Percentiles rank a stretch among this genome's conserved stretches.
Evolutionary conservation across 768 basidiomycete species (phyloP).

Genomic region (Rickenella mellea): DNA sequence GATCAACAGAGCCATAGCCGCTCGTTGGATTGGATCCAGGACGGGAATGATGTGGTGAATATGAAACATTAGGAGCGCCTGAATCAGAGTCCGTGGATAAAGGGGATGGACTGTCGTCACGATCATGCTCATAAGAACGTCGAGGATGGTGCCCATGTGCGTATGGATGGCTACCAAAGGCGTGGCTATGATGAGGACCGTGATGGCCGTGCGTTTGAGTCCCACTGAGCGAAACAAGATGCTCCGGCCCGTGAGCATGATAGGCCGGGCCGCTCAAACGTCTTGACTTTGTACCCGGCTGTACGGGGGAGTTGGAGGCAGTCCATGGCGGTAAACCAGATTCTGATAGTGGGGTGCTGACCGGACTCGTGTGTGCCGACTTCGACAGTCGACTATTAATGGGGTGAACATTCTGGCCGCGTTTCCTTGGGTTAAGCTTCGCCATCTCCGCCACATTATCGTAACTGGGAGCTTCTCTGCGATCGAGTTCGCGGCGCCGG

Average conservation of each 20-base stretch:
- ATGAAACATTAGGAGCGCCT: slow-evolving; percentile 9
- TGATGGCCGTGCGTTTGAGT: slow-evolving; percentile 22
- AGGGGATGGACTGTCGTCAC: slow-evolving; percentile 7
- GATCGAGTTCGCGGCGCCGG: slow-evolving; percentile 2
- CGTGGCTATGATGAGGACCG: background rate
- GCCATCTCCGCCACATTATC: background rate
- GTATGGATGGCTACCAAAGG: background rate
- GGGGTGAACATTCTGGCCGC: too few species aligned
- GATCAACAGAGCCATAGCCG: slow-evolving; percentile 19
- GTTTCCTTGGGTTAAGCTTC: slow-evolving; percentile 10
- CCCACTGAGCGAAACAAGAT: slow-evolving; percentile 17
- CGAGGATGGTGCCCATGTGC: slow-evolving; percentile 6
- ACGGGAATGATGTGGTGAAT: background rate
- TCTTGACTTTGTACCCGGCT: slow-evolving; percentile 20
- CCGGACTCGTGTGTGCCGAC: slow-evolving; percentile 62
- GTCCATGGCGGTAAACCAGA: slow-evolving; percentile 12
- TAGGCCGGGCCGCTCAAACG: slow-evolving; percentile 39
- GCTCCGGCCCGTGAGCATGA: slow-evolving; percentile 11
- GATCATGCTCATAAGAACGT: slow-evolving; percentile 10
- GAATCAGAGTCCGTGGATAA: slow-evolving; percentile 8
- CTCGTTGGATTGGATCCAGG: slow-evolving; percentile 17
- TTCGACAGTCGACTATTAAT: slow-evolving; percentile 32
- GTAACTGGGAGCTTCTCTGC: slow-evolving; percentile 3
- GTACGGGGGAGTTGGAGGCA: slow-evolving; percentile 17
- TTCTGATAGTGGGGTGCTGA: slow-evolving; percentile 35